Evolutionary conservation across 73 alveolate genomes (phyloP).

Genomic region (Paraurostyla sp.): DNA sequence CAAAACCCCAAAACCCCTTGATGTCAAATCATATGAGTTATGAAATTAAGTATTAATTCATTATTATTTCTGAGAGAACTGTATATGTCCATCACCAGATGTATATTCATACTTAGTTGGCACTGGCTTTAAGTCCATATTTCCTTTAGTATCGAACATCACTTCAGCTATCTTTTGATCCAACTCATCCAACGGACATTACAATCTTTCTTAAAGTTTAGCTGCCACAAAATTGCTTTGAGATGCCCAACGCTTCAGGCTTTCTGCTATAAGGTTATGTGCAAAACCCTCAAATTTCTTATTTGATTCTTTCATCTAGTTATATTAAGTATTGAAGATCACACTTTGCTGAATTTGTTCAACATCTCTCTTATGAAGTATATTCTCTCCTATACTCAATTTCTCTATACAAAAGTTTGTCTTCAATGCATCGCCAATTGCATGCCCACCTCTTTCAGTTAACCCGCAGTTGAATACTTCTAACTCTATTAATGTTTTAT

Average conservation of each 20-base stretch:
- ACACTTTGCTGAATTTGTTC: slow-evolving; percentile 77
- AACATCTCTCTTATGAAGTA: slow-evolving; percentile 66
- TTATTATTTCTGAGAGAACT: slow-evolving; percentile 6
- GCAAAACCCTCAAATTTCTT: slow-evolving; percentile 83
- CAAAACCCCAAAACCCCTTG: too few relatives aligned
- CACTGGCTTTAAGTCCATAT: slow-evolving; percentile 61
- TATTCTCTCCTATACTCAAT: slow-evolving; percentile 81
- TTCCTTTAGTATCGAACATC: slow-evolving; percentile 65
- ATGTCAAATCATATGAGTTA: too few relatives aligned
- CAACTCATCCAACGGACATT: slow-evolving; percentile 75
- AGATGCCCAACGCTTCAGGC: slow-evolving; percentile 78
- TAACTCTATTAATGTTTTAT: slow-evolving; percentile 69
- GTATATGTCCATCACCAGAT: slow-evolving; percentile 72
- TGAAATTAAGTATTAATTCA: too few relatives aligned
- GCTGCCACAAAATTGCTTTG: slow-evolving; percentile 75
- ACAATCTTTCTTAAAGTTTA: slow-evolving; percentile 72
- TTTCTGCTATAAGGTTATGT: slow-evolving; percentile 79
- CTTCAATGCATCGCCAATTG: slow-evolving; percentile 81
- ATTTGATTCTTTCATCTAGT: slow-evolving; percentile 78
- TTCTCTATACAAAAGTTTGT: slow-evolving; percentile 82
- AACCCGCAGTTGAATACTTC: slow-evolving; percentile 78
- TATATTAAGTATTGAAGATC: slow-evolving; percentile 80
- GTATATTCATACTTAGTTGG: slow-evolving; percentile 67
- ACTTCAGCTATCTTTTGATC: slow-evolving; percentile 81
- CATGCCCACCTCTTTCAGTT: slow-evolving; percentile 72